Base-by-base conservation (phyloP, 805 yeast genomes). In the Lachancea nothofagi region DNA sequence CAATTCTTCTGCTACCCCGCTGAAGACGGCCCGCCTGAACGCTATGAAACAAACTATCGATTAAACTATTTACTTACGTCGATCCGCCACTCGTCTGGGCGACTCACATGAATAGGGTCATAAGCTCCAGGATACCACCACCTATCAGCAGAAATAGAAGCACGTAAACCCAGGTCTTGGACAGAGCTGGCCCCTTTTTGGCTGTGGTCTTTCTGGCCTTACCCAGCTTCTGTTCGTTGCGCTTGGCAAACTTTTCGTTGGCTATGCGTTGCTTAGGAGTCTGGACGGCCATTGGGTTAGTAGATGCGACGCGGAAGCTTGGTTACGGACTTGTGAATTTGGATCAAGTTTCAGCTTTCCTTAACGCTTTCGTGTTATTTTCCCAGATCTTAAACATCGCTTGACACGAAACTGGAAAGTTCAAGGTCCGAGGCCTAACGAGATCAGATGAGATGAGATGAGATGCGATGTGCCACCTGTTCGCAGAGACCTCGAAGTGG, bases 241-340 rank as follows among this genome's bases (percentile, higher is more conserved):
- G 29, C 63, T 80, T 83, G 53, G 83, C 86, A 62, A 79, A 90
- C 60, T 80, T 84, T 54, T 74, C 75, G 63, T 89, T 89, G n/a
- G 95, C 96, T 40, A 75, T 70, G 65, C 89, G 81, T 67, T 89
- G 96, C 54, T 75, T 79, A 42, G 93, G 89, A 18, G 96, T 83
- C 71, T 88, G 96, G 23, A 70, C 55, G 46, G 84, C 85, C 89
- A 70, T 57, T 26, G 27, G 8, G 27, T 13, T 26, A 14, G 12
- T 19, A 12, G 5, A 18, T 19, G 19, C 21, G 25, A 14, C 7
- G 20, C 13, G 14, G 29, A 5, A 19, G 15, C 14, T n/a, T n/a
- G 26, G 25, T 9, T 5, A 8, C 26, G 8, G 15, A 14, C 24
- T 19, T 4, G 5, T 5, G 3, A 15, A 29, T 23, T 14, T 18